Evolutionary conservation across 495 filamentous ascomycete species (phyloP), one percentile per base, ranked within the genome.

Genomic region (Jackrogersella multiformis): DNA sequence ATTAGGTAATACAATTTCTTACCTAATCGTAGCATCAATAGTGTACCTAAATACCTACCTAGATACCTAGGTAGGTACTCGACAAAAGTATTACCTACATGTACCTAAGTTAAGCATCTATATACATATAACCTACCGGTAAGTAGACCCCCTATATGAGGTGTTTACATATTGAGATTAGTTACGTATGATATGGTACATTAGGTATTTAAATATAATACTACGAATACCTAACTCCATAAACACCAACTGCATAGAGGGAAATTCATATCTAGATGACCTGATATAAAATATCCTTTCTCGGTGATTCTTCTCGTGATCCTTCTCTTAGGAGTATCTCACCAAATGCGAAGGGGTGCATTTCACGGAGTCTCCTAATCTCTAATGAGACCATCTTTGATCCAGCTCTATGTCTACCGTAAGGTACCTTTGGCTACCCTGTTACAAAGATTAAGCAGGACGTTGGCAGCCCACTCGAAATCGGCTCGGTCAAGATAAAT

Each of bases 401-500:
- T 36, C 34, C 46, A 34, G 5, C 21, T 38, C 20, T 52, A 57
- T 44, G 53, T 38, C 32, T n/a, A 16, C 36, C 51, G 84, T 72
- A 87, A n/a, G n/a, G n/a, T 83, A 53, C 82, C 85, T 66, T 72
- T 80, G 51, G 73, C 79, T 44, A 88, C 87, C 70, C 86, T 76
- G 44, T 78, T 81, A 72, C 87, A 90, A 23, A 95, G 60, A 45
- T 84, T 81, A 73, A 85, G 84, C 65, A 96, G 66, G 24, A 85
- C 77, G 52, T 79, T 69, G 1, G 79, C 92, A 18, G 83, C 82
- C 86, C 87, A 91, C 73, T 89, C 86, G 69, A 96, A 96, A 79
- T 97, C 93, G 2, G 79, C 81, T 53, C 84, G 70, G 36, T 92
- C 92, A 49, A 97, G 75, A 75, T 92, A 97, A 0, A 93, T 81